A percentile compares a stretch with the other conserved stretches of the same genome.
Conservation (phyloP, 192 early-diverging fungal genomes). For the Gryganskiella cystojenkinii region DNA sequence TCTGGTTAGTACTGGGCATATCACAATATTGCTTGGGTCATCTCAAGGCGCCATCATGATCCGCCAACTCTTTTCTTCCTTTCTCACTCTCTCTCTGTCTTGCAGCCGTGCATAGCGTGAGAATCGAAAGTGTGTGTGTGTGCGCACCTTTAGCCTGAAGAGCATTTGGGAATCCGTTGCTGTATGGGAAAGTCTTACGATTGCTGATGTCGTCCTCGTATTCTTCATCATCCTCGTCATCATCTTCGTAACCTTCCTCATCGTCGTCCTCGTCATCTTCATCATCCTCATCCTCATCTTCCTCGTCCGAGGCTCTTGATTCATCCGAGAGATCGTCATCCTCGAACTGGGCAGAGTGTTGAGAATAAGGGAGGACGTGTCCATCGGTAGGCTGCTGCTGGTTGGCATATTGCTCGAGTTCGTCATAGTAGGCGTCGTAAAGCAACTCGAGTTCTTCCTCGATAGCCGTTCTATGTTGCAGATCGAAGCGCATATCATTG, state of each 20-base stretch:
- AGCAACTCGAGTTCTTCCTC: conserved; percentile 88
- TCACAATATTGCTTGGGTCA: no score
- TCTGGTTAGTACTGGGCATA: no score
- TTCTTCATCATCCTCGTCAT: conserved; percentile 65
- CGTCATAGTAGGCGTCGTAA: conserved; percentile 91
- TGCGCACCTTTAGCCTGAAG: conserved; percentile 81
- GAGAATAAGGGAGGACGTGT: conserved; percentile 49
- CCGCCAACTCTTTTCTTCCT: not conserved
- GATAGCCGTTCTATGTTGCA: conserved; percentile 72
- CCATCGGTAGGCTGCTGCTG: conserved; percentile 65
- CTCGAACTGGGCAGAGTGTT: conserved; percentile 51
- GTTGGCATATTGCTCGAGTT: conserved; percentile 88
- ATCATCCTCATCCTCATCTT: conserved; percentile 55
- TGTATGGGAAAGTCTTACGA: conserved; percentile 58
- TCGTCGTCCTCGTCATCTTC: conserved; percentile 61
- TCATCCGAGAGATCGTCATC: conserved; percentile 57
- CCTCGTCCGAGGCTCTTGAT: conserved; percentile 52
- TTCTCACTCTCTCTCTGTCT: no score
- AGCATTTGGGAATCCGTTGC: conserved; percentile 75
- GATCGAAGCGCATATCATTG: not conserved
- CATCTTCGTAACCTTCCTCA: conserved; percentile 61
- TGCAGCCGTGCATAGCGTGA: not conserved
- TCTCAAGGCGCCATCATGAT: not conserved
- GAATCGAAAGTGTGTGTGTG: not conserved
- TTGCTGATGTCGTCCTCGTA: conserved; percentile 54